Percentiles rank a stretch among this genome's conserved stretches.
Conservation (phyloP, 2,329 filamentous ascomycete species). For the Calcarisporium arbuscula region DNA sequence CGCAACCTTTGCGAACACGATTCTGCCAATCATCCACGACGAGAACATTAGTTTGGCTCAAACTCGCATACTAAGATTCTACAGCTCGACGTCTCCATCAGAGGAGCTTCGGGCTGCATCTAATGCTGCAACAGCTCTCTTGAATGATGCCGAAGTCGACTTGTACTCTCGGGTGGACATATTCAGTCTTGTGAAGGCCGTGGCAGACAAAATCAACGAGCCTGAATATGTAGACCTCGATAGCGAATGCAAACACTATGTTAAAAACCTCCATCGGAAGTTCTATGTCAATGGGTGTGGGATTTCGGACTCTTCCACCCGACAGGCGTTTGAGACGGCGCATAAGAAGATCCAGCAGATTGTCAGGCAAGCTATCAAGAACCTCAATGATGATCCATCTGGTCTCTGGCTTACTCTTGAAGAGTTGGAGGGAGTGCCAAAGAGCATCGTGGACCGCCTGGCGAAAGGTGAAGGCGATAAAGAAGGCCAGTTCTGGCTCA, state of each 20-base stretch:
- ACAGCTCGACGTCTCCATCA: slow-evolving; percentile 65
- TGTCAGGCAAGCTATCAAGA: slow-evolving; percentile 38
- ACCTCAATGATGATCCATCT: slow-evolving; percentile 67
- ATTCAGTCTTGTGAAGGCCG: slow-evolving; percentile 52
- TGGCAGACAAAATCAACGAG: slow-evolving; percentile 20
- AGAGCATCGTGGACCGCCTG: slow-evolving; percentile 51
- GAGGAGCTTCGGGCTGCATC: slow-evolving; percentile 61
- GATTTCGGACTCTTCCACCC: slow-evolving; percentile 1
- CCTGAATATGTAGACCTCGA: no score
- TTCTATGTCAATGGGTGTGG: slow-evolving; percentile 5
- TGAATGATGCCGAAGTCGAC: slow-evolving; percentile 67
- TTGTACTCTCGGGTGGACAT: slow-evolving; percentile 69
- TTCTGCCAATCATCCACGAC: slow-evolving; percentile 59
- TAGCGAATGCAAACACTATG: slow-evolving; percentile 1
- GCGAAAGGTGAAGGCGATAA: slow-evolving; percentile 8
- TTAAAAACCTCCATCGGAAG: slow-evolving; percentile 1
- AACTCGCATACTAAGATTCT: slow-evolving; percentile 63
- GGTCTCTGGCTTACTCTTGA: slow-evolving; percentile 64
- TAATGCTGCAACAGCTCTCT: slow-evolving; percentile 62
- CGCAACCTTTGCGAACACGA: slow-evolving; percentile 38
- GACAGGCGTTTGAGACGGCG: slow-evolving; percentile 1
- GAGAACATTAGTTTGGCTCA: slow-evolving; percentile 55
- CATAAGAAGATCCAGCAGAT: slow-evolving; percentile 3
- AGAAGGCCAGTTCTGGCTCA: slow-evolving; percentile 5
- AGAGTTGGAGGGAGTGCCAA: slow-evolving; percentile 65